A percentile compares a stretch with the other conserved stretches of the same genome.
Evolutionary conservation across 2,329 filamentous ascomycete species (phyloP).

Genomic region (Whalleya microplaca): DNA sequence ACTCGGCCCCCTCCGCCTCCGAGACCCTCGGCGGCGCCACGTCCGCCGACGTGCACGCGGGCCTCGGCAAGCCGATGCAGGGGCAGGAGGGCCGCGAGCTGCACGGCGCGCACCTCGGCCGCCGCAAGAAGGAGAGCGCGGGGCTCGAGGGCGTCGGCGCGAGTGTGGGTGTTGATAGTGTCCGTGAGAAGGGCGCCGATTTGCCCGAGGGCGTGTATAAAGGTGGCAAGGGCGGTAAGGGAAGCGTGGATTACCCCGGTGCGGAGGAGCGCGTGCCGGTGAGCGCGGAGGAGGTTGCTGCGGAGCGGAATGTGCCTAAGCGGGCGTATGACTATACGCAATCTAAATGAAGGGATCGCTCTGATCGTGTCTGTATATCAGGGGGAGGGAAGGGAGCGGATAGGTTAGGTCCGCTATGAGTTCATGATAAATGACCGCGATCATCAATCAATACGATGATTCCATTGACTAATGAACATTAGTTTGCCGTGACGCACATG

Average conservation of each 20-base stretch:
- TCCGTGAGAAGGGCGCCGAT: slow-evolving; percentile 35
- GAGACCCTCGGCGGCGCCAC: slow-evolving; percentile 50
- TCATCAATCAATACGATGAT: neutral
- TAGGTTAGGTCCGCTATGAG: neutral
- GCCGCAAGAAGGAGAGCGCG: slow-evolving; percentile 41
- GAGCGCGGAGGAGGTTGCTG: slow-evolving; percentile 33
- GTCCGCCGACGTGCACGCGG: slow-evolving; percentile 47
- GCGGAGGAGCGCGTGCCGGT: slow-evolving; percentile 32
- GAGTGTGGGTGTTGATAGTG: slow-evolving; percentile 32
- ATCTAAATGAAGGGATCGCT: slow-evolving; percentile 1
- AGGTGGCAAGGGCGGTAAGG: slow-evolving; percentile 30
- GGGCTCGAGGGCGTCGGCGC: slow-evolving; percentile 47
- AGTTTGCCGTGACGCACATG: neutral
- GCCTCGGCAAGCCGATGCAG: slow-evolving; percentile 47
- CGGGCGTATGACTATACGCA: slow-evolving; percentile 24
- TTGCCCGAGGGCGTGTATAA: slow-evolving; percentile 37
- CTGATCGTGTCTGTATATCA: neutral
- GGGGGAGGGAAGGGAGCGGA: neutral
- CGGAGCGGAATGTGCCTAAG: slow-evolving; percentile 19
- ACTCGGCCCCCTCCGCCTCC: slow-evolving; percentile 35
- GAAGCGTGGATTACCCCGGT: slow-evolving; percentile 23
- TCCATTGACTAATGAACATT: neutral
- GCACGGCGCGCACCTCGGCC: slow-evolving; percentile 39
- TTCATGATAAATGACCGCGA: neutral
- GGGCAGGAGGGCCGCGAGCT: slow-evolving; percentile 43